Evolutionary conservation across 352 stramenopile species (phyloP), one percentile per base, ranked within the genome.

Genomic region (Pythium sp.): DNA sequence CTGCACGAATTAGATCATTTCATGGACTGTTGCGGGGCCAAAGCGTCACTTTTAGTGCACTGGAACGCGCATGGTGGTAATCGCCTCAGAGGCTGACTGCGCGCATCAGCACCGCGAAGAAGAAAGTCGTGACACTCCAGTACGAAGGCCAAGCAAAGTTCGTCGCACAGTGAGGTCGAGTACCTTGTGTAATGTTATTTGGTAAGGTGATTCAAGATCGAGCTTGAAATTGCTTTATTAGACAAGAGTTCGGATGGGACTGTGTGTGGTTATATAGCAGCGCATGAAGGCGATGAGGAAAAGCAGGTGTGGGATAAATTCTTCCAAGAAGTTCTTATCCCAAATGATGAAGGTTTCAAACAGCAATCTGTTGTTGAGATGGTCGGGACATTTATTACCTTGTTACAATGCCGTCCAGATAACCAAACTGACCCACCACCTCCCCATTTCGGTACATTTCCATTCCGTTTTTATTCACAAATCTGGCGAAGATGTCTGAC

Each of bases 291-390:
- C 28, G 3, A 1, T 4, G 2, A 30, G 28, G 28, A 30, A 30
- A 3, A 30, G 1, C 28, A 30, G 28, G 28, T 30, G 28, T 30
- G 28, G 28, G 28, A 30, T 30, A 30, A 30, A 30, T 30, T 30
- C 28, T 90, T 86, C 80, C 73, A 72, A 72, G 78, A 88, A 90
- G 82, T 89, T 89, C 78, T 89, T 83, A 90, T 90, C 80, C 82
- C 82, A 90, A 87, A 90, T 88, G 82, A 90, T 90, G 80, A 87
- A 86, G 58, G 82, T 90, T 90, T 87, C 71, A 79, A 84, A 81
- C 82, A 89, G 72, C 71, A 43, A 34, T 49, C 71, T 76, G 60
- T 79, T 82, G 82, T 75, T 89, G 82, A 87, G 11, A 86, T 87
- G 80, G 80, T 90, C 78, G 80, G 82, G 72, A 86, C 78, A 85